These are phyloP conservation scores for Ustulina deusta DNA, from an alignment of 2,329 filamentous ascomycete genomes.

Conservation along the genomic window DNA sequence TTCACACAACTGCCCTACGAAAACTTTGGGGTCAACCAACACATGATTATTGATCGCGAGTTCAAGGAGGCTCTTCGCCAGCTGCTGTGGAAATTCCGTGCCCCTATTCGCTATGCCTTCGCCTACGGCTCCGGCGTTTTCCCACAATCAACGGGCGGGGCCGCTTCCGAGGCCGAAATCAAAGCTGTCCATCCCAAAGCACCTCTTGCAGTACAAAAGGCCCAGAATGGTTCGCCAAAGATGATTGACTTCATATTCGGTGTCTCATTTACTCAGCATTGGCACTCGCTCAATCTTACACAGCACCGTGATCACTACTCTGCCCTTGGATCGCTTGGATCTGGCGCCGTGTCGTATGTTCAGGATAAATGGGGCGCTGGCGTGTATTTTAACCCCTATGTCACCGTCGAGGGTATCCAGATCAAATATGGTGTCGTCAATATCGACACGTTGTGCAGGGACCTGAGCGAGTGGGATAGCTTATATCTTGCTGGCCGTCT, in stretches of 20 bases:
- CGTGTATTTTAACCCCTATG: conserved; percentile 97
- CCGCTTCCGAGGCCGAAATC: conserved; percentile 67
- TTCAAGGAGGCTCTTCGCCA: conserved; percentile 91
- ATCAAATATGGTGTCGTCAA: conserved; percentile 99
- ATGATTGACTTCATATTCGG: conserved; percentile 99
- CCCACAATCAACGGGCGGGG: conserved; percentile 71
- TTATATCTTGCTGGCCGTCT: conserved; percentile 95
- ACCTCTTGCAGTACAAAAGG: conserved; percentile 81
- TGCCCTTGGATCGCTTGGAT: conserved; percentile 82
- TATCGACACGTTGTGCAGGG: conserved; percentile 85
- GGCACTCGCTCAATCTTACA: conserved; percentile 91
- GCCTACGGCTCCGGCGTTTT: conserved; percentile 98
- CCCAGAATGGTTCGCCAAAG: conserved; percentile 88
- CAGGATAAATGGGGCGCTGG: conserved; percentile 92
- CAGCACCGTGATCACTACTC: conserved; percentile 96
- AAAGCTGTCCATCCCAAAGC: conserved; percentile 83
- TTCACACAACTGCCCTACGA: conserved; percentile 82
- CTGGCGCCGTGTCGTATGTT: conserved; percentile 83
- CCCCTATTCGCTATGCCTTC: conserved; percentile 95
- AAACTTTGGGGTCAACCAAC: conserved; percentile 93
- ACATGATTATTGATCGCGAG: conserved; percentile 94
- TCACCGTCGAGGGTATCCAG: conserved; percentile 92
- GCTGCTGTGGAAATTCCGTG: conserved; percentile 90
- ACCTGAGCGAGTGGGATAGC: conserved; percentile 92
- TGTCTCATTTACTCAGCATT: conserved; percentile 93